Percentiles rank a stretch among this genome's conserved stretches.
phyloP scores from a whole-genome alignment of 257 asterid species.

The Solanum chmielewskii region DNA sequence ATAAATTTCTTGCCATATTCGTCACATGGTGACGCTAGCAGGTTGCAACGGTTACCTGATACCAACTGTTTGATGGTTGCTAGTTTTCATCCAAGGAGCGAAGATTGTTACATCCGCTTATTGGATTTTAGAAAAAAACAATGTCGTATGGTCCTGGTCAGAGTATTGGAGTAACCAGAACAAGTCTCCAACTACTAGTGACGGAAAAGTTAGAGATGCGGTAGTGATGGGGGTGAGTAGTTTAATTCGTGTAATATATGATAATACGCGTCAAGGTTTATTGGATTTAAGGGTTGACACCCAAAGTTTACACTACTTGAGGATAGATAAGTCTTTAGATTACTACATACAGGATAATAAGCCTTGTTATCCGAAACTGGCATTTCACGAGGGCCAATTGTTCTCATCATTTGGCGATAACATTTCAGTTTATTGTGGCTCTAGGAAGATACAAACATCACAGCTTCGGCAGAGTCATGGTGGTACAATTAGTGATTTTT shows the following conservation, averaged over 20 bases:
- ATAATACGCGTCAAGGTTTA: no score
- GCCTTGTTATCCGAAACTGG: constrained; percentile 63
- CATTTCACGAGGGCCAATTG: constrained; percentile 60
- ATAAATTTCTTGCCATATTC: constrained; percentile 35
- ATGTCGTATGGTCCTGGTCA: no score
- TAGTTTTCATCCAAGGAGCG: no score
- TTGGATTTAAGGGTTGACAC: no score
- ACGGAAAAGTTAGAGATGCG: constrained; percentile 19
- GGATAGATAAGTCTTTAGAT: no score
- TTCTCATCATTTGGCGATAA: constrained; percentile 73
- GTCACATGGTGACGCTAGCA: constrained; percentile 57
- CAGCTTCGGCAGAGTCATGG: constrained; percentile 51
- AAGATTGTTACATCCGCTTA: constrained; percentile 19
- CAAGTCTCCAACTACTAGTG: no score
- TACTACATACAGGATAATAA: no score
- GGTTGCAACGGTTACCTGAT: constrained; percentile 59
- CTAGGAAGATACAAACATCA: constrained; percentile 61
- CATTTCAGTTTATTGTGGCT: constrained; percentile 66
- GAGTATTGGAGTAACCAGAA: no score
- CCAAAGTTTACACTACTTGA: no score
- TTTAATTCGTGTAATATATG: constrained; percentile 25
- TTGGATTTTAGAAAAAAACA: constrained; percentile 33
- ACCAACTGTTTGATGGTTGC: constrained; percentile 39
- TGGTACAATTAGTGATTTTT: constrained; percentile 71
- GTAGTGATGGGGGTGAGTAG: constrained; percentile 17